phyloP scores from a whole-genome alignment of 1,284 basidiomycete species.

The Bondarzewia mesenterica region DNA sequence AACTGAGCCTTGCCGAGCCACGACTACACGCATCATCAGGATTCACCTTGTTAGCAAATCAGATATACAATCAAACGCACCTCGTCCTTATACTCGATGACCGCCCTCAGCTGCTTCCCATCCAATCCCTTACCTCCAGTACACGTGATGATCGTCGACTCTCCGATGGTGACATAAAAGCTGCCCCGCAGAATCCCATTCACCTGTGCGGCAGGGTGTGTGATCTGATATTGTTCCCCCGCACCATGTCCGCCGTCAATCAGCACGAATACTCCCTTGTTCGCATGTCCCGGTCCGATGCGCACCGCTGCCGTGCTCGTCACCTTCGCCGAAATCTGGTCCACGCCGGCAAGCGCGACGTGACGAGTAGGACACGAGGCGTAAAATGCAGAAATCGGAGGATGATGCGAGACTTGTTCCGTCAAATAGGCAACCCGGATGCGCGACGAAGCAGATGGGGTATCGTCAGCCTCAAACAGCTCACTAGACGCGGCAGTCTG shows the following conservation, averaged over 20 bases:
- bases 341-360: constrained; percentile 72
- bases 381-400: constrained; percentile 86
- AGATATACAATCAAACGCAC: constrained; percentile 31
- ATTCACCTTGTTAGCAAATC: not conserved
- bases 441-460: constrained; percentile 18
- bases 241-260: constrained; percentile 70
- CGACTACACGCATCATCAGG: constrained; percentile 38
- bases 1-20: constrained; percentile 92
- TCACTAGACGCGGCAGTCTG: constrained; percentile 9
- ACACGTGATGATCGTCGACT: constrained; percentile 80
- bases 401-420: constrained; percentile 93
- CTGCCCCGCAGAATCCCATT: constrained; percentile 88
- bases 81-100: constrained; percentile 97
- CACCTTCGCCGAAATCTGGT: constrained; percentile 91
- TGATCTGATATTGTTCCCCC: constrained; percentile 83
- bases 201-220: constrained; percentile 84
- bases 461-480: not conserved
- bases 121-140: constrained; percentile 45
- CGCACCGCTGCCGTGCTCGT: constrained; percentile 73
- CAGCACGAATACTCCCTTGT: constrained; percentile 84
- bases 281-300: constrained; percentile 75
- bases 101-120: constrained; percentile 60
- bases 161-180: constrained; percentile 84
- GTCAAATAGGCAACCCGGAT: constrained; percentile 68
- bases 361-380: constrained; percentile 70